phyloP scores from a whole-genome alignment of 2,329 filamentous ascomycete genomes.

The Penicillium frequentans region DNA sequence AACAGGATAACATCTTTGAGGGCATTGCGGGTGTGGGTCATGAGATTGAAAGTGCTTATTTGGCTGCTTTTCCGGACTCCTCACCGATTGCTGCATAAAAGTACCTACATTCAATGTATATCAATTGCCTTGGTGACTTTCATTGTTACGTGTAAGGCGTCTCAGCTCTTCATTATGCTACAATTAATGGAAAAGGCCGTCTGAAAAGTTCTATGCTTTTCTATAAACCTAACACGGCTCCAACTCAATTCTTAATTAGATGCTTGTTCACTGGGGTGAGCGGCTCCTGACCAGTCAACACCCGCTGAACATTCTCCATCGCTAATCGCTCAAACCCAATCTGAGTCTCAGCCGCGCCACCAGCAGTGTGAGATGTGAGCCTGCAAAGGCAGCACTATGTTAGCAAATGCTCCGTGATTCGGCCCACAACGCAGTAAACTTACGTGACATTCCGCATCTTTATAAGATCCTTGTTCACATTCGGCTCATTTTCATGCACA shows the following conservation, averaged over 20 bases:
- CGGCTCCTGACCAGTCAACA: conserved; percentile 7
- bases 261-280: conserved; percentile 11
- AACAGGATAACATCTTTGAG: conserved; percentile 22
- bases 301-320: conserved; percentile 13
- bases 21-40: conserved; percentile 22
- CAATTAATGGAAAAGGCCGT: not conserved
- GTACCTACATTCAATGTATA: not conserved
- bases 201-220: not conserved
- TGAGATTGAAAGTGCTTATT: conserved; percentile 24
- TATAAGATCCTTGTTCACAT: conserved; percentile 4
- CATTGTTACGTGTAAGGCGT: not conserved
- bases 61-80: conserved; percentile 15
- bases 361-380: conserved; percentile 11
- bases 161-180: not conserved
- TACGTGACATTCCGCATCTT: conserved; percentile 13
- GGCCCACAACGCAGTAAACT: not conserved
- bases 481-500: conserved; percentile 8
- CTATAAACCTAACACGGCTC: not conserved
- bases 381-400: not conserved
- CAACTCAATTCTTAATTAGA: not conserved
- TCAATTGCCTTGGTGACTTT: not conserved
- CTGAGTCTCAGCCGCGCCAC: conserved; percentile 8
- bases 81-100: not conserved
- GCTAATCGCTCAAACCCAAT: conserved; percentile 12
- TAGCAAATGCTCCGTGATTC: not conserved